Conservation (phyloP, 805 yeast genomes). For the Scheffersomyces coipomensis region DNA sequence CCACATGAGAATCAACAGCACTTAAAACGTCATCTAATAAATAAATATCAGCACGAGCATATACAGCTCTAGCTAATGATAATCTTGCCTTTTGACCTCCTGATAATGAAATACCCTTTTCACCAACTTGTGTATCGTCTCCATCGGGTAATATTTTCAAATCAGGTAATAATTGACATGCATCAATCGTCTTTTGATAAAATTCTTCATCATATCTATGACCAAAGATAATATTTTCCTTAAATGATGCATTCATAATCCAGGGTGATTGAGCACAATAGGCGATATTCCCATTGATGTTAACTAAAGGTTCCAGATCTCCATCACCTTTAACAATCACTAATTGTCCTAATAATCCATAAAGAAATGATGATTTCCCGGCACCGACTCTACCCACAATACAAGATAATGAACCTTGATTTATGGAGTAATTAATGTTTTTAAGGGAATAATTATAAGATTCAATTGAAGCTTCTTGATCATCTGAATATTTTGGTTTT, state of each 20-base stretch:
- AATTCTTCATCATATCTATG: constrained; percentile 39
- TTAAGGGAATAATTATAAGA: constrained; percentile 34
- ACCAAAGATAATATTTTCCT: constrained; percentile 53
- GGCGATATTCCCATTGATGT: constrained; percentile 45
- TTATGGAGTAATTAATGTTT: constrained; percentile 48
- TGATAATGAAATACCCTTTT: constrained; percentile 58
- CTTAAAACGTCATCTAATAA: constrained; percentile 64
- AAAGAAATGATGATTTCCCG: constrained; percentile 61
- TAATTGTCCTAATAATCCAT: constrained; percentile 56
- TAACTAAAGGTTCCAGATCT: constrained; percentile 11
- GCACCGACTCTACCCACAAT: constrained; percentile 68
- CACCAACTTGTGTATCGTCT: constrained; percentile 56
- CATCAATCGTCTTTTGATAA: constrained; percentile 43
- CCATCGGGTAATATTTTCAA: constrained; percentile 50
- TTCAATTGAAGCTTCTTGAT: constrained; percentile 20
- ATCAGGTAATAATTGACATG: constrained; percentile 51
- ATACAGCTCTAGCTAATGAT: constrained; percentile 68
- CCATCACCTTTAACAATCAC: constrained; percentile 10
- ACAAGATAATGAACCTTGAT: constrained; percentile 55
- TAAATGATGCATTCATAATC: constrained; percentile 50
- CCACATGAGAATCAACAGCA: constrained; percentile 75
- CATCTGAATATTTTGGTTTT: constrained; percentile 12
- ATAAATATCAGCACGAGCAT: constrained; percentile 57
- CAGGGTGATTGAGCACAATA: constrained; percentile 63
- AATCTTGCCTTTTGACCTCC: constrained; percentile 68